Evolutionary conservation across 208 protist species (phyloP).

Genomic region (Angomonas deanei): DNA sequence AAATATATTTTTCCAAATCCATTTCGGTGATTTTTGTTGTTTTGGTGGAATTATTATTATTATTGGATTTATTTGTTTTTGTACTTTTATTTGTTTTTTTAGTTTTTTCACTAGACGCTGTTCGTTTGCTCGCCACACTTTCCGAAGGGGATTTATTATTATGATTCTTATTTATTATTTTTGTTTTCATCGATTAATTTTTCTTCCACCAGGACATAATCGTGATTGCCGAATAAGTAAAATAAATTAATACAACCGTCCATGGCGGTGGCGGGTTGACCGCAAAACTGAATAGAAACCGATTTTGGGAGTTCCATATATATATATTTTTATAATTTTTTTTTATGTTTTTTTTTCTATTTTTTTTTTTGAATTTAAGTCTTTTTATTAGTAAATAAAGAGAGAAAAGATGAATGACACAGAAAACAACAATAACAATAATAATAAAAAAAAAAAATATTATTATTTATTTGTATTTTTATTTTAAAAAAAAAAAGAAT

Average conservation of each 20-base stretch:
- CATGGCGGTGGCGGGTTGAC: not conserved
- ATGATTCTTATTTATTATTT: conserved; percentile 1
- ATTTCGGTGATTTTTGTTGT: no score
- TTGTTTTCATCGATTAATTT: not conserved
- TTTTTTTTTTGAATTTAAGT: not conserved
- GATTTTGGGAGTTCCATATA: not conserved
- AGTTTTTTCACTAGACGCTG: no score
- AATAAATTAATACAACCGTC: not conserved
- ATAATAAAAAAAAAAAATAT: not conserved
- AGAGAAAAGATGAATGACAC: not conserved
- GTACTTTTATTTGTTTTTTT: no score
- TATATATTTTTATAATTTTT: not conserved
- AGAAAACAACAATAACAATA: not conserved
- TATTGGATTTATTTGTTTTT: no score
- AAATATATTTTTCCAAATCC: no score
- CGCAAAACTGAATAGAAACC: not conserved
- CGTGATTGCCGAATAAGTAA: not conserved
- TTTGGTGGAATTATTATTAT: no score
- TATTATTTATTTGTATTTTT: not conserved
- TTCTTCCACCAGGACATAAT: not conserved
- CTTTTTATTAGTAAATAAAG: not conserved
- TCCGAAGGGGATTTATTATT: not conserved
- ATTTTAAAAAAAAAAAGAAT: not conserved
- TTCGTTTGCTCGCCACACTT: no score
- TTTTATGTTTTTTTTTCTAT: not conserved